Evolutionary conservation across 31 red algal genomes (phyloP).

Genomic region (Odonthalia washingtoniensis): DNA sequence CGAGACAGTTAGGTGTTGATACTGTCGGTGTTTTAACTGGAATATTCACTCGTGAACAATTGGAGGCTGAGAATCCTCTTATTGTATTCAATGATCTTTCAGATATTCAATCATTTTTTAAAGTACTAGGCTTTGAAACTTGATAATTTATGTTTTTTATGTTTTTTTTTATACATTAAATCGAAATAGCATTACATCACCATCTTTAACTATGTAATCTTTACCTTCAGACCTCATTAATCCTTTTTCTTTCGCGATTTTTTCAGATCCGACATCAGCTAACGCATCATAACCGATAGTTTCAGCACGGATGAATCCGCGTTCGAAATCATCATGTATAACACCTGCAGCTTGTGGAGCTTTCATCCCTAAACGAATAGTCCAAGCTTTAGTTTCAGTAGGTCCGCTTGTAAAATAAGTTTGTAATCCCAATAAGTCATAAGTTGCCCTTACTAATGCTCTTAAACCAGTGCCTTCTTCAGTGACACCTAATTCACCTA

Average conservation of each 20-base stretch:
- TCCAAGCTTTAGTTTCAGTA: constrained; percentile 96
- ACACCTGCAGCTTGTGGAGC: constrained; percentile 94
- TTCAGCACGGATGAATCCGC: constrained; percentile 95
- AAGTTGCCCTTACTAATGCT: constrained; percentile 79
- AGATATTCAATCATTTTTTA: constrained; percentile 45
- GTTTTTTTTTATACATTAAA: constrained; percentile 88
- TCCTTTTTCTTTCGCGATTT: constrained; percentile 91
- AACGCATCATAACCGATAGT: constrained; percentile 76
- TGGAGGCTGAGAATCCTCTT: constrained; percentile 26
- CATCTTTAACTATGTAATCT: constrained; percentile 96
- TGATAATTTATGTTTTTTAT: background rate
- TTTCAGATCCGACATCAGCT: constrained; percentile 70
- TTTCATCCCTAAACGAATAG: constrained; percentile 81
- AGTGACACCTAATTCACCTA: constrained; percentile 76
- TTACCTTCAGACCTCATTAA: constrained; percentile 93
- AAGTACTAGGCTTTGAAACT: constrained; percentile 20
- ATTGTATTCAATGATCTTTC: constrained; percentile 60
- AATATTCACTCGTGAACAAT: constrained; percentile 7
- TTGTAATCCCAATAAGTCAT: constrained; percentile 81
- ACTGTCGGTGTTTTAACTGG: constrained; percentile 70
- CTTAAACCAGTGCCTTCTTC: constrained; percentile 78
- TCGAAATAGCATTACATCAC: constrained; percentile 96
- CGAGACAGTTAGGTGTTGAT: constrained; percentile 27
- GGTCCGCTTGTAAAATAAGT: constrained; percentile 96
- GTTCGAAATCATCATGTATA: constrained; percentile 97